phyloP scores from a whole-genome alignment of 257 asterid genomes.

The Henckelia pumila region DNA sequence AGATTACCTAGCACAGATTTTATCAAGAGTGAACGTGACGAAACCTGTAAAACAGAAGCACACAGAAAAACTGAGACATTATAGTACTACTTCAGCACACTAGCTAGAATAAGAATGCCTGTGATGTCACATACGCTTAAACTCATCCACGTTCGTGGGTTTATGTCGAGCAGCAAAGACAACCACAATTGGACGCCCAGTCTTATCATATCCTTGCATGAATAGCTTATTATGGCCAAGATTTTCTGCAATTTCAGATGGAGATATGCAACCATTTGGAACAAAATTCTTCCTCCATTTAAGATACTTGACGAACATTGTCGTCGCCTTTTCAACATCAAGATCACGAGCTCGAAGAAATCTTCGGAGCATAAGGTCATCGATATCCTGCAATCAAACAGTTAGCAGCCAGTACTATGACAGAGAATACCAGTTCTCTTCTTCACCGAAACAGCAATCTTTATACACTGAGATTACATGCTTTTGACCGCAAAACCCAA shows the following conservation, averaged over 20 bases:
- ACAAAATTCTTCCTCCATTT: conserved; percentile 79
- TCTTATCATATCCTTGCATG: conserved; percentile 83
- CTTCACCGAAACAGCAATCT: neutral
- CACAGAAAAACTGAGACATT: neutral
- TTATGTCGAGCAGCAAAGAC: conserved; percentile 67
- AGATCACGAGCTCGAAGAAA: conserved; percentile 91
- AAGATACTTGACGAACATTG: conserved; percentile 63
- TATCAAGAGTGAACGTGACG: conserved; percentile 69
- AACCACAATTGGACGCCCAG: conserved; percentile 66
- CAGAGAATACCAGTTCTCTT: neutral
- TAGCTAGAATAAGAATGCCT: neutral
- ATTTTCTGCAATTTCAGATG: conserved; percentile 53
- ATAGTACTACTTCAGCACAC: conserved; percentile 9
- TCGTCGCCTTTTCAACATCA: conserved; percentile 78
- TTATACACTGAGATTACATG: neutral
- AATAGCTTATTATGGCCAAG: conserved; percentile 66
- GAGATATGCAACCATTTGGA: conserved; percentile 52
- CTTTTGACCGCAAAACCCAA: too few species aligned
- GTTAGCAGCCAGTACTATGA: neutral
- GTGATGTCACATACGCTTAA: conserved; percentile 56
- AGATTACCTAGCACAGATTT: conserved; percentile 78
- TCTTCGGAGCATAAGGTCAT: conserved; percentile 76
- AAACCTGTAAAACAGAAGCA: conserved; percentile 49
- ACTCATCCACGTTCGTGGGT: conserved; percentile 62
- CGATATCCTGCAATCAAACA: conserved; percentile 51